Evolutionary conservation across 352 stramenopile species (phyloP).

Genomic region (Pythium grandisporangium): DNA sequence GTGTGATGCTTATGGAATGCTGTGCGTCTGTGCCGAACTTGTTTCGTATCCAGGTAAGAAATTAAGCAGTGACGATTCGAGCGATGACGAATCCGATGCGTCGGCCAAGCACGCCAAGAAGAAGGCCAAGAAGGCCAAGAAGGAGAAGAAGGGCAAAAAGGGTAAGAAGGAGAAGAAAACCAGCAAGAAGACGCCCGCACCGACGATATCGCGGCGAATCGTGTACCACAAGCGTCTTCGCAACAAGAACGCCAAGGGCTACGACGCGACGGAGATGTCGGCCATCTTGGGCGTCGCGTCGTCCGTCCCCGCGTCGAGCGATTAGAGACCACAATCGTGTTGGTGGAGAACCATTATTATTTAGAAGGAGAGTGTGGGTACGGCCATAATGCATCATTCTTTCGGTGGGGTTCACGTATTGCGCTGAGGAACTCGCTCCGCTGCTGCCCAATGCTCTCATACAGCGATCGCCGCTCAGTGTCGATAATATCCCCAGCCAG

Average conservation of each 20-base stretch:
- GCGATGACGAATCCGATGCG: constrained; percentile 32
- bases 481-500: too few species aligned
- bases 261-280: constrained; percentile 75
- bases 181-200: constrained; percentile 13
- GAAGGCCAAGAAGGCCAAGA: constrained; percentile 46
- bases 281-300: constrained; percentile 77
- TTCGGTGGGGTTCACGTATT: too few species aligned
- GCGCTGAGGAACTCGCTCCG: too few species aligned
- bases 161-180: constrained; percentile 17
- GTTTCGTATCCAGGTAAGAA: too few species aligned
- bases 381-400: too few species aligned
- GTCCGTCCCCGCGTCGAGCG: constrained; percentile 14
- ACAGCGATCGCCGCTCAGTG: too few species aligned
- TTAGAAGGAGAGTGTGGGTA: too few species aligned
- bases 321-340: too few species aligned
- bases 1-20: too few species aligned
- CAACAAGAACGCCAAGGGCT: constrained; percentile 85
- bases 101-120: constrained; percentile 51
- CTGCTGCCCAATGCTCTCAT: too few species aligned
- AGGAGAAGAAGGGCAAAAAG: constrained; percentile 42
- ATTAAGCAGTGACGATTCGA: constrained; percentile 17
- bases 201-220: constrained; percentile 49
- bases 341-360: constrained; percentile 1
- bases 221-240: constrained; percentile 73
- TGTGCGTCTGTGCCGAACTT: too few species aligned